Evolutionary conservation across 768 basidiomycete genomes (phyloP), one percentile per base, ranked within the genome.

Genomic region (Podaxis rugospora): DNA sequence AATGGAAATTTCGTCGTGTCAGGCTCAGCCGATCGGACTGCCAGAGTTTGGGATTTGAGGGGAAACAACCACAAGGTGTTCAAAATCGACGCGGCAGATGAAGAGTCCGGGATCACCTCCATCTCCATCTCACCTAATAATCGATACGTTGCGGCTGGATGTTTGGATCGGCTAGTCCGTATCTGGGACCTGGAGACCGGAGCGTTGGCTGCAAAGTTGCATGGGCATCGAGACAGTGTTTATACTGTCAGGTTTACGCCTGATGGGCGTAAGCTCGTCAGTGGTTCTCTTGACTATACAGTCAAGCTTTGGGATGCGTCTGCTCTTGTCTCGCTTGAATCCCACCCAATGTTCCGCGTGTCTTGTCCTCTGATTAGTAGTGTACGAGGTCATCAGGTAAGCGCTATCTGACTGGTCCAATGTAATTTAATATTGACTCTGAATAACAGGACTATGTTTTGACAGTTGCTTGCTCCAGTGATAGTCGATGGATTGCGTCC

Each of bases 211-310:
- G 92, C 92, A 70, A 78, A 86, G 27, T 75, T 95, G 59, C 75
- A 83, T 49, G 93, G 93, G 0, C 93, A 95, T 70, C 80, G 80
- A 58, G 91, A 95, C 68, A 89, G 87, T 55, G 93, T 95, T 47
- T 95, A 94, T 71, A 89, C 88, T 52, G 82, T 95, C 3, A 93
- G 92, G 28, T 99, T 98, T 74, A 93, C 92, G 1, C 94, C 93
- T 0, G 95, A 97, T 68, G 94, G 94, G 23, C 87, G 86, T 69
- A 90, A 88, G 6, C 79, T 99, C 64, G 93, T 98, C 4, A 94
- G 91, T 63, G 96, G 95, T 40, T 93, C 91, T 74, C 75, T 95
- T 68, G 93, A 95, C 69, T 90, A 91, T 79, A 93, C 90, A 51
- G 70, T 95, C 63, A 92, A 93, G 72, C 85, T 88, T 62, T 95